These are phyloP conservation scores for Wickerhamiella kurtzmanii DNA, from an alignment of 805 yeast species.

Conservation along the genomic window DNA sequence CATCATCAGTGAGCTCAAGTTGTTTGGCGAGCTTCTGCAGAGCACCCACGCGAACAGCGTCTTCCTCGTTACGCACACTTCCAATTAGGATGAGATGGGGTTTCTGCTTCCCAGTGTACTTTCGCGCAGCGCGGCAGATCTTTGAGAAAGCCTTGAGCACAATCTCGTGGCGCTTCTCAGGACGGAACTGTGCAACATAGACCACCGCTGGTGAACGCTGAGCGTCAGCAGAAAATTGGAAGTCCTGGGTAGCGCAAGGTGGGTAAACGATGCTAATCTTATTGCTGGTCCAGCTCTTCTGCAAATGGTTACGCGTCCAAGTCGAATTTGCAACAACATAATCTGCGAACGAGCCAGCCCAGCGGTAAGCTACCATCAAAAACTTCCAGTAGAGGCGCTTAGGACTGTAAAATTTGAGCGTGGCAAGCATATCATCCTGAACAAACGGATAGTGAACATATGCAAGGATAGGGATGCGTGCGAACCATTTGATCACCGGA, in stretches of 20 bases:
- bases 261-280: slow-evolving; percentile 54
- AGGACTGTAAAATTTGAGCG: slow-evolving; percentile 17
- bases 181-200: slow-evolving; percentile 83
- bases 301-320: slow-evolving; percentile 79
- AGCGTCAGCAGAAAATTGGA: slow-evolving; percentile 21
- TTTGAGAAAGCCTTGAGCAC: slow-evolving; percentile 50
- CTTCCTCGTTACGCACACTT: slow-evolving; percentile 60
- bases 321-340: slow-evolving; percentile 68
- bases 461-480: slow-evolving; percentile 63
- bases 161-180: slow-evolving; percentile 80
- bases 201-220: slow-evolving; percentile 24
- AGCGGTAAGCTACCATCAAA: slow-evolving; percentile 49
- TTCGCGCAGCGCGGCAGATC: slow-evolving; percentile 25
- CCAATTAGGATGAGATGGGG: slow-evolving; percentile 70
- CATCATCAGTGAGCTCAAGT: slow-evolving; percentile 31
- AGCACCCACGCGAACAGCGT: slow-evolving; percentile 42
- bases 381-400: slow-evolving; percentile 59
- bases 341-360: slow-evolving; percentile 53
- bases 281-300: slow-evolving; percentile 42
- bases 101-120: slow-evolving; percentile 12
- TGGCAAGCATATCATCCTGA: slow-evolving; percentile 60
- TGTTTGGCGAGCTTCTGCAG: slow-evolving; percentile 33
- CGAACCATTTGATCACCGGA: slow-evolving; percentile 42
- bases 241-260: slow-evolving; percentile 66
- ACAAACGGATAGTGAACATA: slow-evolving; percentile 94